Evolutionary conservation across 805 yeast species (phyloP).

Genomic region (Sungouiozyma ichnusensis): DNA sequence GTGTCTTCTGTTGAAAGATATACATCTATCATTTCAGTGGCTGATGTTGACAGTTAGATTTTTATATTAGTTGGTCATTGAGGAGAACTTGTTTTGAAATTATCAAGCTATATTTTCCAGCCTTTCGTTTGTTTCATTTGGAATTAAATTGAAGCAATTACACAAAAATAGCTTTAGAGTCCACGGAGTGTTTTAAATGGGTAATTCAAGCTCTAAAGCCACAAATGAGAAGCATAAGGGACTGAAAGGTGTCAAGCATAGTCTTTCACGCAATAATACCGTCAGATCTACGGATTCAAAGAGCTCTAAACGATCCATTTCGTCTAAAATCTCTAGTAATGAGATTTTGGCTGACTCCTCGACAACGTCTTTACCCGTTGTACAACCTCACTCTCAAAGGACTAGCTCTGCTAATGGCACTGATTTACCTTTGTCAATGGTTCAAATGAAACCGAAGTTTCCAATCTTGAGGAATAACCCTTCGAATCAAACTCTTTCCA

Average conservation of each 20-base stretch:
- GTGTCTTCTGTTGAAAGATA: too few species aligned
- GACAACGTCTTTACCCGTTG: too few species aligned
- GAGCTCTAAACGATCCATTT: background rate
- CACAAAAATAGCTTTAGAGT: too few species aligned
- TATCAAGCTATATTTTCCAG: too few species aligned
- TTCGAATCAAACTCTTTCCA: constrained; percentile 2
- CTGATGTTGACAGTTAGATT: too few species aligned
- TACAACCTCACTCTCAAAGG: constrained; percentile 13
- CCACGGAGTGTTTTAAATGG: constrained; percentile 38
- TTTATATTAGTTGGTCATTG: too few species aligned
- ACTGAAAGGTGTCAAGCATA: background rate
- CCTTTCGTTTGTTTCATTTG: too few species aligned
- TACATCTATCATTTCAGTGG: too few species aligned
- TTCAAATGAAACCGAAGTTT: constrained; percentile 57
- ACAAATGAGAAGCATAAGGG: constrained; percentile 4
- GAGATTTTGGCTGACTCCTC: background rate
- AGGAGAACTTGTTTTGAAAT: too few species aligned
- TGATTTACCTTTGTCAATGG: constrained; percentile 58
- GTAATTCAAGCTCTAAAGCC: constrained; percentile 41
- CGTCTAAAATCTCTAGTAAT: background rate
- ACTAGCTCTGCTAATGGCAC: constrained; percentile 26
- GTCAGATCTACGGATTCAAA: background rate
- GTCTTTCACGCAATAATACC: background rate
- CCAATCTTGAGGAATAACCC: constrained; percentile 49
- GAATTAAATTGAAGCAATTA: too few species aligned